These are phyloP conservation scores for Psilocybe cubensis DNA, from an alignment of 768 basidiomycete genomes.

Conservation along the genomic window DNA sequence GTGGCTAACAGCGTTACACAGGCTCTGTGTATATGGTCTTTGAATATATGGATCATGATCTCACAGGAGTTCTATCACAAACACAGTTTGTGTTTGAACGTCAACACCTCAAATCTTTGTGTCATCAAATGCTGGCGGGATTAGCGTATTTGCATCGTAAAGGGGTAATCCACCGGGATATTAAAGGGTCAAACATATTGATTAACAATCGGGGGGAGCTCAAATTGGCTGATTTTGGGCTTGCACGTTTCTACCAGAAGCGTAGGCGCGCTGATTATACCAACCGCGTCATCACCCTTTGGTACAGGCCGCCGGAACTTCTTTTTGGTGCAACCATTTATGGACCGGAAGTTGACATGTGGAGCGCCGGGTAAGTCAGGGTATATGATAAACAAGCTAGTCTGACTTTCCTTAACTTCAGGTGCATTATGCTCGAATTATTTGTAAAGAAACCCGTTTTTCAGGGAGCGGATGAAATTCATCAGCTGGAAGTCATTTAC, in stretches of 20 bases:
- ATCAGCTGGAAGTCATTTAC: conserved; percentile 94
- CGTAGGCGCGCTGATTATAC: conserved; percentile 91
- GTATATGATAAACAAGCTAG: neutral
- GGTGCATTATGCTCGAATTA: conserved; percentile 98
- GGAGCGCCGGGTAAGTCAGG: conserved; percentile 88
- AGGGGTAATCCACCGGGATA: conserved; percentile 96
- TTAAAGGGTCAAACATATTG: conserved; percentile 98
- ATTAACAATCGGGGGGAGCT: conserved; percentile 90
- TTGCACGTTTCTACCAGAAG: conserved; percentile 96
- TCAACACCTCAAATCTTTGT: conserved; percentile 94
- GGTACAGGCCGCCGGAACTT: conserved; percentile 97
- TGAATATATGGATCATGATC: conserved; percentile 98
- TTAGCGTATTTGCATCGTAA: conserved; percentile 95
- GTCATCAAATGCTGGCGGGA: conserved; percentile 93
- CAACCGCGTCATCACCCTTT: conserved; percentile 98
- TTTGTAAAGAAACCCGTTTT: conserved; percentile 97
- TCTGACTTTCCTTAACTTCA: conserved; percentile 31
- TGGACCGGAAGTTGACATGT: conserved; percentile 98
- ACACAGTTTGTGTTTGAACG: conserved; percentile 83
- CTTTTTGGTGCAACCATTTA: conserved; percentile 95
- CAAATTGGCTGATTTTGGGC: conserved; percentile 96
- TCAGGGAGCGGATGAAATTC: conserved; percentile 97
- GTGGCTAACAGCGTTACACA: conserved; percentile 30
- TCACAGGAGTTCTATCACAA: conserved; percentile 93
- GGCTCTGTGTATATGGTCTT: conserved; percentile 99